Evolutionary conservation across 2,329 filamentous ascomycete genomes (phyloP), one percentile per base, ranked within the genome.

Genomic region (Cytospora paraplurivora): DNA sequence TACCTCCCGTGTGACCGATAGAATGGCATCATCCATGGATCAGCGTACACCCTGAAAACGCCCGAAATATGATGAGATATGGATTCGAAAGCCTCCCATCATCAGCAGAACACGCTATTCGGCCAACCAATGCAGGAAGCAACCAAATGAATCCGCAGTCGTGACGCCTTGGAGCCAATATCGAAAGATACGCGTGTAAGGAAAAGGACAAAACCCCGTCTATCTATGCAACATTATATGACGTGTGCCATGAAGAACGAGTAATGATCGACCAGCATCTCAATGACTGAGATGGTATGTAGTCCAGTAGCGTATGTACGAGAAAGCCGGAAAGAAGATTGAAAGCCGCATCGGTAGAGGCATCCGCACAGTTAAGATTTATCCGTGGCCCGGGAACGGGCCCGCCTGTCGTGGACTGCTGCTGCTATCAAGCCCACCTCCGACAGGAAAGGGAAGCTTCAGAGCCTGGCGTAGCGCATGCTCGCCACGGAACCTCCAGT

Each of bases 401-500:
- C 55, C 44, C 8, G 59, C 13, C 13, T 56, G 59, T 27, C 53
- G 62, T 10, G 64, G 62, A 50, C 57, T 64, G 49, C 56, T 56
- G 53, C 55, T 61, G 51, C 62, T 34, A 49, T 66, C 59, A 10
- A 65, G 53, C 12, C 63, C 64, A 27, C 57, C 50, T 38, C 62
- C 52, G 33, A 64, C 55, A 13, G 64, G 44, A 17, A 64, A 34
- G 3, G 64, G 53, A 4, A 66, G 52, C 32, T 64, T 66, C 38
- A 66, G 34, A 27, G 58, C 64, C 49, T 64, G 62, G 51, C 64
- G 64, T 19, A 66, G 62, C 8, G 64, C 64, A 32, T 66, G 58
- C 56, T 66, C 64, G 15, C 61, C 64, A 35, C 62, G 57, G 13
- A 52, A 54, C 21, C 58, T 66, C 49, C 64, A 62, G 13, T 53